Percentiles rank a stretch among this genome's conserved stretches.
Conservation (phyloP, 257 asterid genomes). For the Anisodus tanguticus region DNA sequence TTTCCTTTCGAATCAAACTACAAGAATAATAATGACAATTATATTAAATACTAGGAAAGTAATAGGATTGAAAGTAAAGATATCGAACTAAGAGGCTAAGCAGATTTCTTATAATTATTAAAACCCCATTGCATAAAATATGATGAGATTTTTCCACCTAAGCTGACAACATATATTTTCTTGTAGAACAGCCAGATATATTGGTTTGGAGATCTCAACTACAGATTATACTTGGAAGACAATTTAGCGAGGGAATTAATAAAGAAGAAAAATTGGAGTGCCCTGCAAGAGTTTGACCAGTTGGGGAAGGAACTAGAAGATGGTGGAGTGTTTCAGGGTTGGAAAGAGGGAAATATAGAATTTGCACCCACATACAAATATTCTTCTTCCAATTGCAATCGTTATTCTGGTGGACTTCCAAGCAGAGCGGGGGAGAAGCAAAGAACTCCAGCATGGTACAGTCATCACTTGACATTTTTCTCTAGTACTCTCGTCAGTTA, state of each 20-base stretch:
- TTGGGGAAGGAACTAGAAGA: slow-evolving; percentile 68
- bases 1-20: background rate
- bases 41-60: background rate
- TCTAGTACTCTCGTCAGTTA: background rate
- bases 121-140: background rate
- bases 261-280: slow-evolving; percentile 71
- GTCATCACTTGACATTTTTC: slow-evolving; percentile 32
- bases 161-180: slow-evolving; percentile 37
- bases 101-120: background rate
- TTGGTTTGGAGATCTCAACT: slow-evolving; percentile 99
- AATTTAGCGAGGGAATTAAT: slow-evolving; percentile 74
- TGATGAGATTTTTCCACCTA: background rate
- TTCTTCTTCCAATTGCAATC: slow-evolving; percentile 69
- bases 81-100: background rate
- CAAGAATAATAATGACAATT: background rate
- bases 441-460: slow-evolving; percentile 97
- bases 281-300: slow-evolving; percentile 78
- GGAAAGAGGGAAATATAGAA: slow-evolving; percentile 87
- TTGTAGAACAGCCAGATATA: slow-evolving; percentile 77
- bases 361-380: slow-evolving; percentile 94
- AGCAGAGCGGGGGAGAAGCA: slow-evolving; percentile 83
- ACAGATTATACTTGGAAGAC: slow-evolving; percentile 83
- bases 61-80: background rate
- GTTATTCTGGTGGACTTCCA: slow-evolving; percentile 84
- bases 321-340: slow-evolving; percentile 90